Evolutionary conservation across 768 basidiomycete species (phyloP).

Genomic region (Pulveroboletus ravenelii): DNA sequence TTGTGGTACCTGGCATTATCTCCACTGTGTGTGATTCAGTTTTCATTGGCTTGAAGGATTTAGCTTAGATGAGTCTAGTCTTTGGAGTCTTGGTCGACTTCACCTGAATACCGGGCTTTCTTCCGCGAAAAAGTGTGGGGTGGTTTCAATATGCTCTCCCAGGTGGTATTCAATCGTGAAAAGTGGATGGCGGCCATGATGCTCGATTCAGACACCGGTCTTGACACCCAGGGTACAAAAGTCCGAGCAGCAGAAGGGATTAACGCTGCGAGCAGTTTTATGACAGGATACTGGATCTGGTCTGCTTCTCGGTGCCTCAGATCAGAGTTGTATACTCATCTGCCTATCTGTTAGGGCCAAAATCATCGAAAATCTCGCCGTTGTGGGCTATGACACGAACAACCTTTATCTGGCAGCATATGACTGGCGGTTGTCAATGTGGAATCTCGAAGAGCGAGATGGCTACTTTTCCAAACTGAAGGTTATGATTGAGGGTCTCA

Average conservation of each 20-base stretch:
- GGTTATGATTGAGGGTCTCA: slow-evolving; percentile 73
- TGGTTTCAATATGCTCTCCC: slow-evolving; percentile 77
- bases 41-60: not conserved
- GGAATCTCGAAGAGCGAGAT: slow-evolving; percentile 89
- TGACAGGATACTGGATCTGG: slow-evolving; percentile 96
- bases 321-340: not conserved
- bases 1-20: slow-evolving; percentile 87
- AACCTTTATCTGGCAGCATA: slow-evolving; percentile 82
- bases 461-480: slow-evolving; percentile 86
- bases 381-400: slow-evolving; percentile 88
- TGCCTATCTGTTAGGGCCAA: slow-evolving; percentile 55
- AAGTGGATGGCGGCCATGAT: slow-evolving; percentile 88
- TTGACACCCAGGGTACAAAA: slow-evolving; percentile 83
- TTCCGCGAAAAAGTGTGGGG: slow-evolving; percentile 89
- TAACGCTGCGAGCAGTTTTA: slow-evolving; percentile 80
- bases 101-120: slow-evolving; percentile 77
- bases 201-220: slow-evolving; percentile 86
- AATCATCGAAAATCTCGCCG: slow-evolving; percentile 92
- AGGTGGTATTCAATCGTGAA: slow-evolving; percentile 78
- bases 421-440: slow-evolving; percentile 86
- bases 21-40: slow-evolving; percentile 59
- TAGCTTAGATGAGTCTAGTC: slow-evolving; percentile 38
- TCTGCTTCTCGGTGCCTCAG: slow-evolving; percentile 23
- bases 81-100: slow-evolving; percentile 91
- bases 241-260: slow-evolving; percentile 91